Base-by-base conservation (phyloP, 352 stramenopile species). In the Pythium utonaiense region DNA sequence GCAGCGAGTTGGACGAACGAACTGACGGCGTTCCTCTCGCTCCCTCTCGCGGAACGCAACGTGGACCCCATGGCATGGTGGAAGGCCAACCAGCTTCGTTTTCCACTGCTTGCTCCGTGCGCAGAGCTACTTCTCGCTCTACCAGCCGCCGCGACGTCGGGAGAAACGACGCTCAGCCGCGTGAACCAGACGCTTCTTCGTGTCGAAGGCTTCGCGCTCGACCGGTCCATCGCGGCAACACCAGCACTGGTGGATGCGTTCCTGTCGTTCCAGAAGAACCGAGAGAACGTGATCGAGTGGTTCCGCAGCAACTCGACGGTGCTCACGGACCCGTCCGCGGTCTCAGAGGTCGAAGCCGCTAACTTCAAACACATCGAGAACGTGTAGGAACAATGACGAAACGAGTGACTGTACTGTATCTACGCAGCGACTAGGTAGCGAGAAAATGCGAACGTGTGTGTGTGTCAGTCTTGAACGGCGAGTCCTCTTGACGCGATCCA, bases 251-350 rank as follows among this genome's bases (percentile, higher is more conserved):
- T 88, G n/a, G 80, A 91, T 52, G 78, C 80, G 49, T 89, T 86
- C 53, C 34, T 93, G 41, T 86, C 76, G 66, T 93, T 93, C 62
- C 83, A 93, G 62, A 86, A 86, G 68, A 93, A 93, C 70, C 87
- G 87, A 60, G 65, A 84, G 21, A 84, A 76, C 40, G 83, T 77
- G 4, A 53, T 91, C 22, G 83, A 93, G 62, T 89, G 81, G 79
- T 89, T 93, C 74, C 74, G 76, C 54, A 83, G 71, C 49, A 73
- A 72, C 19, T 49, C 66, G 10, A 73, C 58, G 0, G 51, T 64
- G 8, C 44, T 74, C 14, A 59, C 71, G 5, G 66, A 73, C 19
- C 51, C 70, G n/a, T 48, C 53, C 3, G 19, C 65, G 7, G 25
- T 67, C 6, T 56, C 67, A 17, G 58, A 71, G n/a, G 42, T 64